A percentile compares a stretch with the other conserved stretches of the same genome.
Conservation (phyloP, 2,329 filamentous ascomycete species). For the Venturia asperata region DNA sequence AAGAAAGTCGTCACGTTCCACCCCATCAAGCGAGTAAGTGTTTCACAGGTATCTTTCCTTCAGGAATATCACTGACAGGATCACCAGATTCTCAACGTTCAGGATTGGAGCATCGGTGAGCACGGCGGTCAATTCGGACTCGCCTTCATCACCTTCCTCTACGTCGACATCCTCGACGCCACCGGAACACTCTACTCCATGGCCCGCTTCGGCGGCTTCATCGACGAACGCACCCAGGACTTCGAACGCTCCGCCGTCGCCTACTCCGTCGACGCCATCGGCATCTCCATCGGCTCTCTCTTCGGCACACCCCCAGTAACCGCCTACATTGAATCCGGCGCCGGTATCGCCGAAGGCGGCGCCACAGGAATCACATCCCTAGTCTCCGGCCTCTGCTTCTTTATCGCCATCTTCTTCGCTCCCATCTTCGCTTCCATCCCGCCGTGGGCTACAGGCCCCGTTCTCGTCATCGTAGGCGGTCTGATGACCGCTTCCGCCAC, state of each 20-base stretch:
- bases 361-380: constrained; percentile 79
- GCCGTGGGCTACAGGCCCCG: constrained; percentile 81
- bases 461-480: constrained; percentile 69
- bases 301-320: constrained; percentile 76
- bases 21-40: constrained; percentile 48
- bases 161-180: constrained; percentile 82
- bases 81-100: constrained; percentile 57
- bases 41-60: not conserved
- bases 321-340: constrained; percentile 82
- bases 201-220: constrained; percentile 73
- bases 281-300: constrained; percentile 72
- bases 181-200: constrained; percentile 86
- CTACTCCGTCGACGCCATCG: constrained; percentile 75
- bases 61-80: not conserved
- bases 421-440: constrained; percentile 87
- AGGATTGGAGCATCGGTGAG: constrained; percentile 63
- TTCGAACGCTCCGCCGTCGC: constrained; percentile 80
- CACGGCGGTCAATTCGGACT: constrained; percentile 72
- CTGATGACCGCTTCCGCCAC: constrained; percentile 74
- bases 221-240: constrained; percentile 76
- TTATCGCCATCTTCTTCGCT: constrained; percentile 81
- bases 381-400: constrained; percentile 72
- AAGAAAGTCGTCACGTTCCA: constrained; percentile 82
- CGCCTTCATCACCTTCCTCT: constrained; percentile 81
- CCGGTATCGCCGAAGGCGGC: constrained; percentile 81